Evolutionary conservation across 768 basidiomycete genomes (phyloP).

Genomic region (Hygrocybe punicea): DNA sequence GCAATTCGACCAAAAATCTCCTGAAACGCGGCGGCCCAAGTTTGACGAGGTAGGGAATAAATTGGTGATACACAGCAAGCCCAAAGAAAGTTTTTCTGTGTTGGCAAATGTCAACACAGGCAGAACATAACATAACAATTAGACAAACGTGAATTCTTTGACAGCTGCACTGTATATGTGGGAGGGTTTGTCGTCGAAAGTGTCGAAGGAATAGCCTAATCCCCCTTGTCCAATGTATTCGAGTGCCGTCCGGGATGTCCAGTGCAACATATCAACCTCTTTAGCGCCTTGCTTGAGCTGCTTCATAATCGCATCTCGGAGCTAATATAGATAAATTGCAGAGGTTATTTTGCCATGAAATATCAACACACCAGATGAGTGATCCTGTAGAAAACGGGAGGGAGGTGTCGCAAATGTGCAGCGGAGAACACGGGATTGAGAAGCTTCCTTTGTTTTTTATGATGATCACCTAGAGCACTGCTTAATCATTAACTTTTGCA

Average conservation of each 20-base stretch:
- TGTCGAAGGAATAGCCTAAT: slow-evolving; percentile 49
- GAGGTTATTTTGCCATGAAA: too few relatives aligned
- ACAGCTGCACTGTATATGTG: slow-evolving; percentile 44
- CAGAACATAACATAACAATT: slow-evolving; percentile 29
- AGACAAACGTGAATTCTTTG: slow-evolving; percentile 24
- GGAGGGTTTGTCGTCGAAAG: slow-evolving; percentile 46
- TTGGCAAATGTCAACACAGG: slow-evolving; percentile 15
- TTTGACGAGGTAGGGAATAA: slow-evolving; percentile 28
- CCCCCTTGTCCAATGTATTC: slow-evolving; percentile 29
- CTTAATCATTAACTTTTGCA: not conserved
- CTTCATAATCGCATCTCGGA: not conserved
- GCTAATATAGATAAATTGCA: too few relatives aligned
- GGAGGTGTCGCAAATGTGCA: slow-evolving; percentile 38
- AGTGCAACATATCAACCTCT: slow-evolving; percentile 32
- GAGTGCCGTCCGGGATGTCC: slow-evolving; percentile 53
- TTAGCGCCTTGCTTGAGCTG: slow-evolving; percentile 1
- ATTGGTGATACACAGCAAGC: not conserved
- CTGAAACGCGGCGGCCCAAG: slow-evolving; percentile 35
- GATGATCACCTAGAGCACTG: slow-evolving; percentile 35
- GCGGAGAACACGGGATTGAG: slow-evolving; percentile 45
- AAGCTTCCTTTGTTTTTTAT: slow-evolving; percentile 43
- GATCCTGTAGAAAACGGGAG: slow-evolving; percentile 25
- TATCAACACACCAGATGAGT: too few relatives aligned
- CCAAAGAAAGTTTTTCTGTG: not conserved
- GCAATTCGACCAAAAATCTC: slow-evolving; percentile 28